Conservation (phyloP, 1,139 yeast species). For the Sugiyamaella sp. region DNA sequence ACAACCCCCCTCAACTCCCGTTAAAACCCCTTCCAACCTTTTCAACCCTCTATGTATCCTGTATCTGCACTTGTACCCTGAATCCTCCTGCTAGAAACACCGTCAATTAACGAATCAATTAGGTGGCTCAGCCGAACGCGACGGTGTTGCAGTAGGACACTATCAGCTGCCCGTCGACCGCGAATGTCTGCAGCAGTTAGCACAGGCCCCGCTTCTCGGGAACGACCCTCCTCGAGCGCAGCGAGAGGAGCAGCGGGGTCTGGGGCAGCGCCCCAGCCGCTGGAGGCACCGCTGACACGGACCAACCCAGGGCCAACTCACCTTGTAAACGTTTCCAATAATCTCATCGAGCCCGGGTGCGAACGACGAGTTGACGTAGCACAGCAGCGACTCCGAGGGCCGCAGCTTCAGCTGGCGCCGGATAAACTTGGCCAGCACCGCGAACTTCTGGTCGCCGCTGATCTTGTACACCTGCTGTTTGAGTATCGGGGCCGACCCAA, state of each 20-base stretch:
- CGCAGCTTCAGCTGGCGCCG: conserved; percentile 41
- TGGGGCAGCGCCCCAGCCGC: conserved; percentile 7
- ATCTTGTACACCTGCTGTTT: conserved; percentile 43
- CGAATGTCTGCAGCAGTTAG: conserved; percentile 33
- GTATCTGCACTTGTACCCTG: no score
- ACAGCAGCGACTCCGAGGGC: conserved; percentile 41
- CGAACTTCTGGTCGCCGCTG: conserved; percentile 42
- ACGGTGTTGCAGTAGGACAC: conserved; percentile 45
- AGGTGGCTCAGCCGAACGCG: conserved; percentile 47
- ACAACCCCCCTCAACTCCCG: no score
- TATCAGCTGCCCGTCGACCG: conserved; percentile 42
- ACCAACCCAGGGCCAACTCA: conserved; percentile 19
- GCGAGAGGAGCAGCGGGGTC: neutral
- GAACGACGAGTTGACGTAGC: conserved; percentile 46
- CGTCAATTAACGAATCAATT: no score
- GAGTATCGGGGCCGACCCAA: conserved; percentile 46
- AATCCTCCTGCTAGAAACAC: no score
- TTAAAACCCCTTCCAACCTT: no score
- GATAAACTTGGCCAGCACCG: conserved; percentile 43
- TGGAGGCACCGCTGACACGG: neutral
- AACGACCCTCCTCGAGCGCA: neutral
- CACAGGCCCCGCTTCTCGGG: no score
- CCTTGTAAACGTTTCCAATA: conserved; percentile 38
- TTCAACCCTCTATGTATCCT: no score
- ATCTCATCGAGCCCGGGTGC: conserved; percentile 47